Evolutionary conservation across 345 rosid species (phyloP), one percentile per base, ranked within the genome.

Genomic region (Dovyalis caffra): DNA sequence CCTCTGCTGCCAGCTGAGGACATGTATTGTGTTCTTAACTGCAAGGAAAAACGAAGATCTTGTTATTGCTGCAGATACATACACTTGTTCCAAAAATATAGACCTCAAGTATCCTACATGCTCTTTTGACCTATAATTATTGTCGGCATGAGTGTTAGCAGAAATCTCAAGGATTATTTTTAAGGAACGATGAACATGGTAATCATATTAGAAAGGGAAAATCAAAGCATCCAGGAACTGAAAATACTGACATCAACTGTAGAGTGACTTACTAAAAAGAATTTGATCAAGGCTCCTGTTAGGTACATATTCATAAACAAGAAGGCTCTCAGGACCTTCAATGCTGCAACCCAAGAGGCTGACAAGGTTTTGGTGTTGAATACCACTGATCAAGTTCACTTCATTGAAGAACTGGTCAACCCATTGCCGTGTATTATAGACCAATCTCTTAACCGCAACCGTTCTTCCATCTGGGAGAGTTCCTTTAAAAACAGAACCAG

Each of bases 311-410:
- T n/a, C n/a, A n/a, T n/a, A n/a, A n/a, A n/a, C n/a, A n/a, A n/a
- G 86, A 81, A 91, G 92, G 82, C 98, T 89, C 53, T 91, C 92
- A 0, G 94, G 97, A 47, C 98, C 98, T 87, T 91, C 94, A 25
- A 91, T 90, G 80, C 94, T 90, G 77, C 98, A 93, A 26, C 98
- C 98, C 68, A 93, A 74, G 28, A 93, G 90, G 68, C 77, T 84
- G 28, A 91, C 92, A 38, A 93, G 86, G 82, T 90, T 90, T 80
- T 82, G 73, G 82, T 93, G 97, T 64, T 86, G 83, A 68, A 90
- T 85, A 49, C 87, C 87, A 23, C 85, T 90, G 70, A 90, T 93
- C 77, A 88, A 63, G 76, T 91, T 88, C 35, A 91, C 93, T 82
- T 93, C 97, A 58, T 91, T 91, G 74, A 90, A 93, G 89, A 93